phyloP scores from a whole-genome alignment of 2,329 filamentous ascomycete genomes.

The Fusarium multiceps region DNA sequence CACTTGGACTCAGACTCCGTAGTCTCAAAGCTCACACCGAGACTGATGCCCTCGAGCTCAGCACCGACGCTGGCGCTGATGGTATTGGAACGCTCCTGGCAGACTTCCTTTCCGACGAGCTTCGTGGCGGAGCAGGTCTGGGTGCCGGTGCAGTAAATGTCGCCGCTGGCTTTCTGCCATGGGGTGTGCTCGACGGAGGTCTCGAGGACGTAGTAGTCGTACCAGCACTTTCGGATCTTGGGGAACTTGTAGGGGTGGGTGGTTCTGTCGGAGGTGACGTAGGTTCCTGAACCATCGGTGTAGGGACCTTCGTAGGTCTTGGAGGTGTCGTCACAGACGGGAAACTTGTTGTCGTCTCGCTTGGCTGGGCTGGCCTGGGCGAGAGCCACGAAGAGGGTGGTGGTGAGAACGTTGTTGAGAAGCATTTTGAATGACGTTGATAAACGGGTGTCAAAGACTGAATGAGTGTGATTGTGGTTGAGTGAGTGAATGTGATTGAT shows the following conservation, averaged over 20 bases:
- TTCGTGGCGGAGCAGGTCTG: conserved; percentile 5
- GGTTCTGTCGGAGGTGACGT: conserved; percentile 1
- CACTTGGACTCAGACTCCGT: not conserved
- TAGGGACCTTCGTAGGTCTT: conserved; percentile 1
- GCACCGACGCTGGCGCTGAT: not conserved
- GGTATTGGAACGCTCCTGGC: not conserved
- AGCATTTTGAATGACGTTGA: not conserved
- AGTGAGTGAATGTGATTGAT: not conserved
- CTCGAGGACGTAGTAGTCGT: conserved; percentile 16
- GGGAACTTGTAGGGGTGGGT: conserved; percentile 19
- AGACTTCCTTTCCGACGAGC: conserved; percentile 7
- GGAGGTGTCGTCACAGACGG: not conserved
- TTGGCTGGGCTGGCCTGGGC: not conserved
- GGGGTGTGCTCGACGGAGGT: conserved; percentile 2
- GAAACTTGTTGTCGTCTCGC: not conserved
- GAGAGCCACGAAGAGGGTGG: not conserved
- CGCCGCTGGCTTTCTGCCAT: conserved; percentile 9
- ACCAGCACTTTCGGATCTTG: conserved; percentile 23
- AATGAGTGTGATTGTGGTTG: not conserved
- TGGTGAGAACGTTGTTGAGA: not conserved
- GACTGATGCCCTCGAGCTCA: not conserved
- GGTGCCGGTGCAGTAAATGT: conserved; percentile 15
- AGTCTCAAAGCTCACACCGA: not conserved
- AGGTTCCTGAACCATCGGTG: conserved; percentile 7
- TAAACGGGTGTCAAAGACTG: not conserved